Conservation (phyloP, 441 rosid species). For the Gossypium trilobum region DNA sequence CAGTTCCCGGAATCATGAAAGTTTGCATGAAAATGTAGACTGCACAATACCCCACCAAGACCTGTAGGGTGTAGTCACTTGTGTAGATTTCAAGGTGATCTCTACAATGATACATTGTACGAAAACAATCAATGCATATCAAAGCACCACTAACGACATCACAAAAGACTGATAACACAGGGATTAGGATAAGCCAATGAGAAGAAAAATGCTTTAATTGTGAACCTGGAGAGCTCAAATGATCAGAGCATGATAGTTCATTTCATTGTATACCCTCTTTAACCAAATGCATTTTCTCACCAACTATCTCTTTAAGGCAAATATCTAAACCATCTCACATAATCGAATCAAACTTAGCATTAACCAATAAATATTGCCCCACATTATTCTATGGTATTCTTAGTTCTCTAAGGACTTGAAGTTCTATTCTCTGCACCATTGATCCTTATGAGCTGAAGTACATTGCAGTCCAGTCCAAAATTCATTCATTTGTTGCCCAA, state of each 20-base stretch:
- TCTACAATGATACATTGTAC: slow-evolving; percentile 30
- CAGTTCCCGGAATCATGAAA: slow-evolving; percentile 85
- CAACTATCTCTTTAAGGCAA: background rate
- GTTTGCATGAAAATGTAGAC: slow-evolving; percentile 86
- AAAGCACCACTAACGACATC: background rate
- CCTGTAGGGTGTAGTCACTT: slow-evolving; percentile 76
- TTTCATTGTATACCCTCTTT: background rate
- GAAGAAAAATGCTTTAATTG: background rate
- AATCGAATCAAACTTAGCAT: background rate
- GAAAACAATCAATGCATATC: background rate
- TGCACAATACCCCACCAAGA: slow-evolving; percentile 61
- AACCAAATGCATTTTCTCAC: too few relatives aligned
- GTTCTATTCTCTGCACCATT: background rate
- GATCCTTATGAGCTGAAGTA: background rate
- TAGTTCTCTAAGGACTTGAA: background rate
- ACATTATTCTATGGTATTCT: background rate
- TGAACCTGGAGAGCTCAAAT: background rate
- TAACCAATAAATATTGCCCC: background rate
- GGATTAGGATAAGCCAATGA: background rate
- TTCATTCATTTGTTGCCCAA: background rate
- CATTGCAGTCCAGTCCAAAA: background rate
- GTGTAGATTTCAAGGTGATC: slow-evolving; percentile 79
- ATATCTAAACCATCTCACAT: background rate
- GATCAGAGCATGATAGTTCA: background rate
- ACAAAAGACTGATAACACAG: background rate